These are phyloP conservation scores for Paramecium octaurelia DNA, from an alignment of 73 alveolate genomes.

Conservation along the genomic window DNA sequence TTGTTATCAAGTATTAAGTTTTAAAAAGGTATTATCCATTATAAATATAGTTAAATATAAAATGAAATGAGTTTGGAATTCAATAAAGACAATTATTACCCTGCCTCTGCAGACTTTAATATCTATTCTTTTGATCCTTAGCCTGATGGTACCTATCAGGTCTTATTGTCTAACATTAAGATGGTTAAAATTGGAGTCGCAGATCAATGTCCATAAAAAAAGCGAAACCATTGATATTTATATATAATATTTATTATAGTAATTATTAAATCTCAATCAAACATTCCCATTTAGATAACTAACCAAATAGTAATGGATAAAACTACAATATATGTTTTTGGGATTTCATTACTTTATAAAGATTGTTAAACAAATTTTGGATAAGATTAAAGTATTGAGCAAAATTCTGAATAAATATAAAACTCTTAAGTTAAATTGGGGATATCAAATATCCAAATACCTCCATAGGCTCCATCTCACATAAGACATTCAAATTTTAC, in stretches of 20 bases:
- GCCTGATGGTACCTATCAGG: neutral
- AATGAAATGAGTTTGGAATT: neutral
- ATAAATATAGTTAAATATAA: neutral
- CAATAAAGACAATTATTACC: neutral
- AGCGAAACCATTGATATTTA: neutral
- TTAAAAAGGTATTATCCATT: neutral
- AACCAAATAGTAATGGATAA: too few species aligned
- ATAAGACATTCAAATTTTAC: too few species aligned
- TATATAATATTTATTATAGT: neutral
- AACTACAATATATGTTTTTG: too few species aligned
- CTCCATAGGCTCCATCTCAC: too few species aligned
- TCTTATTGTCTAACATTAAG: neutral
- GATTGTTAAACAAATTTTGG: too few species aligned
- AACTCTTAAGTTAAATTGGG: too few species aligned
- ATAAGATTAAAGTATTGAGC: too few species aligned
- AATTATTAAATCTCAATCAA: too few species aligned
- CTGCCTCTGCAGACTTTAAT: neutral
- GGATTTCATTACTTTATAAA: too few species aligned
- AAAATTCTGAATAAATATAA: too few species aligned
- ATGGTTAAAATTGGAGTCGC: neutral
- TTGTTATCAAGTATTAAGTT: neutral
- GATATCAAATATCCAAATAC: too few species aligned
- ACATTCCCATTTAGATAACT: too few species aligned
- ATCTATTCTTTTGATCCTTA: neutral
- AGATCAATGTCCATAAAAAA: neutral